These are phyloP conservation scores for Tolypocladium inflatum DNA, from an alignment of 2,329 filamentous ascomycete genomes.

Conservation along the genomic window DNA sequence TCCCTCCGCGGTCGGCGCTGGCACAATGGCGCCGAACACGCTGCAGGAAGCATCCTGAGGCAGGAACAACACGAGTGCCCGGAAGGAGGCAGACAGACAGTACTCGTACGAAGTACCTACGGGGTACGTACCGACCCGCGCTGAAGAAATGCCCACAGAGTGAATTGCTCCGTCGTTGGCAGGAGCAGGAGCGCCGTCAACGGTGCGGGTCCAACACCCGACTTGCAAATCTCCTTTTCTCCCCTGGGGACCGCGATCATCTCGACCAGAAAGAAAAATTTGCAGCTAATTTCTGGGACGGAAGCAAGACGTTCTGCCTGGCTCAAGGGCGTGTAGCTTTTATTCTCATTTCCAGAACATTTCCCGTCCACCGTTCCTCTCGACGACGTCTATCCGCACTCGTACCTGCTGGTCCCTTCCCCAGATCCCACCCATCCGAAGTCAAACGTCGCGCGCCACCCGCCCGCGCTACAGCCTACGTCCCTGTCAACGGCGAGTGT, in stretches of 20 bases:
- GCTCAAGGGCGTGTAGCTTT: neutral
- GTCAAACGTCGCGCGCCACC: neutral
- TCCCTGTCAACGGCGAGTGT: neutral
- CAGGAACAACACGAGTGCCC: neutral
- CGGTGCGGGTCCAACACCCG: neutral
- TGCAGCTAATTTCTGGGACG: conserved; percentile 1
- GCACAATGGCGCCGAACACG: neutral
- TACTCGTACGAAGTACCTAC: neutral
- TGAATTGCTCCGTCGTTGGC: neutral
- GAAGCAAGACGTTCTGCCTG: neutral
- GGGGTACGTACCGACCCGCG: neutral
- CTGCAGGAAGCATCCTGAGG: neutral
- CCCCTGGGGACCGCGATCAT: neutral
- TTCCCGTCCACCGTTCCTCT: neutral
- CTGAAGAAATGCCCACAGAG: neutral
- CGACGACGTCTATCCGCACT: neutral
- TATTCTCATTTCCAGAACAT: neutral
- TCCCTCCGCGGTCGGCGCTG: neutral
- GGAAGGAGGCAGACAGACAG: too few relatives aligned
- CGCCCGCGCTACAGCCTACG: neutral
- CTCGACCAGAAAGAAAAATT: conserved; percentile 1
- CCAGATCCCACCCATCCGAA: neutral
- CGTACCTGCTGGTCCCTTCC: neutral
- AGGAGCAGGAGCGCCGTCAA: neutral
- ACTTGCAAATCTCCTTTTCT: conserved; percentile 2